Evolutionary conservation across 805 yeast species (phyloP).

Genomic region (Ogataea siamensis): DNA sequence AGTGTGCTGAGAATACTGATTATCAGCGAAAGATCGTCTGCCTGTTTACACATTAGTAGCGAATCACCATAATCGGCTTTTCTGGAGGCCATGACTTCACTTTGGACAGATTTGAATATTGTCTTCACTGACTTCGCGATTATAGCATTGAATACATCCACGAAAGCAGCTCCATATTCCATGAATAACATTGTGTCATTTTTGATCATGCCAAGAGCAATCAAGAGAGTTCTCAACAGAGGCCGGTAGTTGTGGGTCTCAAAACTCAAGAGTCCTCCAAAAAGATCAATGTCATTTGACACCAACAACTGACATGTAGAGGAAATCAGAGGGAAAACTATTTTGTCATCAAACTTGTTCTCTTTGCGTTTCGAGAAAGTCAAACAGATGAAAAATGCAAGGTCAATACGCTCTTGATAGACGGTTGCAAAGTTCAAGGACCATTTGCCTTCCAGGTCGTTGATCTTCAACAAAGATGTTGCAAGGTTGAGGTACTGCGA

Average conservation of each 20-base stretch:
- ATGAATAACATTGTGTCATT: conserved; percentile 40
- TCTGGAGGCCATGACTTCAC: conserved; percentile 46
- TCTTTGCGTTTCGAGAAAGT: conserved; percentile 37
- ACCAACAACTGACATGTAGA: conserved; percentile 44
- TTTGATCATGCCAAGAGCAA: conserved; percentile 45
- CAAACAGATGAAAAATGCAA: conserved; percentile 54
- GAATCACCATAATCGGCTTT: conserved; percentile 36
- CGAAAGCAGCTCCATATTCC: conserved; percentile 49
- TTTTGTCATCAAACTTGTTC: conserved; percentile 32
- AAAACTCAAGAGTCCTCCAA: conserved; percentile 39
- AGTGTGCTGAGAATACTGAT: conserved; percentile 63
- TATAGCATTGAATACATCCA: conserved; percentile 58
- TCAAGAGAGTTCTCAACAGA: conserved; percentile 54
- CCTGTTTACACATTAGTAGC: conserved; percentile 42
- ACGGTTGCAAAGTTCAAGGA: conserved; percentile 47
- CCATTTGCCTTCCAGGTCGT: conserved; percentile 50
- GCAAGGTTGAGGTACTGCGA: conserved; percentile 37
- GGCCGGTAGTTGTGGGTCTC: conserved; percentile 51
- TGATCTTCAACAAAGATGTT: conserved; percentile 48
- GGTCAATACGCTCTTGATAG: conserved; percentile 61
- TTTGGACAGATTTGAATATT: conserved; percentile 56
- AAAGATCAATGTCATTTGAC: conserved; percentile 49
- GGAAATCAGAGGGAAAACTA: conserved; percentile 41
- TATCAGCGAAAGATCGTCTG: conserved; percentile 64
- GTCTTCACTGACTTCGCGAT: conserved; percentile 65